Evolutionary conservation across 1,139 yeast species (phyloP), one percentile per base, ranked within the genome.

Genomic region (Ogataea hybrid): DNA sequence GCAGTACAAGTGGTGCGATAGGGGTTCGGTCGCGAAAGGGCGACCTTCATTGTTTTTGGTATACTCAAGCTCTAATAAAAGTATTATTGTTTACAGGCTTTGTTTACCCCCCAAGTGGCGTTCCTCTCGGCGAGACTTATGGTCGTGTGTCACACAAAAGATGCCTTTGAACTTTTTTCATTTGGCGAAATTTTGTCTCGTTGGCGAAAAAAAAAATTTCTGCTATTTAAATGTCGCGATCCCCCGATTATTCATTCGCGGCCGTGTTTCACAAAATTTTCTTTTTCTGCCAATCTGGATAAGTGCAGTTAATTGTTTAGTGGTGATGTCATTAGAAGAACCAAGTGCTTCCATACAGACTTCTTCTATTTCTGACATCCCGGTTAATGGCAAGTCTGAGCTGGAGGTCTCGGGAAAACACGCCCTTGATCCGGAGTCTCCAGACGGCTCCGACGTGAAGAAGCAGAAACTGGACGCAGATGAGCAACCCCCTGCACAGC

Each of bases 321-420:
- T 49, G 55, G 54, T 52, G 35, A 51, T 52, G 55, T 47, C 57
- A 39, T 47, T 52, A 42, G 51, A 51, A 44, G 55, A 53, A 43
- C 43, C 53, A 20, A 43, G 42, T 33, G 44, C 47, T 41, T 34
- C 46, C 34, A 33, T 34, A 25, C 38, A 46, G 23, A 37, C 45
- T 23, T 38, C 46, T 35, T 28, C 48, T 20, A 25, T 33, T 33
- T 39, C 48, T 22, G 52, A 37, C 28, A 41, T 29, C 39, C 38
- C 37, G 35, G 27, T 35, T 27, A 45, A 47, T 34, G 47, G 45
- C 38, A 43, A 38, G 27, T 6, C 41, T 10, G 49, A 41, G 17
- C 37, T 30, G 18, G 45, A 35, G 8, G 45, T 8, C 25, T 16
- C 38, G 9, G 42, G 35, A 11, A 43, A 47, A 23, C 49, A 47